Evolutionary conservation across 768 basidiomycete genomes (phyloP), one percentile per base, ranked within the genome.

Genomic region (Macrocybe gigantea): DNA sequence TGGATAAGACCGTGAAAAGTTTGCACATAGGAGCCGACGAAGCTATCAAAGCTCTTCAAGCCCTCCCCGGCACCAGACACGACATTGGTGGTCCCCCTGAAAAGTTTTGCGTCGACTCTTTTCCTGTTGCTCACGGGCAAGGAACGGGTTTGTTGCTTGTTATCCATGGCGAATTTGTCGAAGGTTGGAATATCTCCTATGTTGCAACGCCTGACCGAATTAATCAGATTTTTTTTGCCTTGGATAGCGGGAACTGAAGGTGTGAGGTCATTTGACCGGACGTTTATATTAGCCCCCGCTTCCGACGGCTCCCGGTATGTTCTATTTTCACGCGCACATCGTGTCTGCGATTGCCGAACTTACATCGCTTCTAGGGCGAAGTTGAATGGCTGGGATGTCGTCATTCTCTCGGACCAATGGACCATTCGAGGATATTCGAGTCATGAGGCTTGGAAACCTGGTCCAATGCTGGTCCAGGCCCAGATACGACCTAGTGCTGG

Each of bases 251-350:
- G 55, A 6, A 51, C 81, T 7, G 79, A 80, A 46, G 93, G 93
- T 8, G 68, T 92, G 15, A 80, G 95, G 40, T 95, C 93, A 14
- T 99, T 99, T 65, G 93, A 96, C 62, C 78, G 96, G 49, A 84
- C 90, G 0, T 94, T 98, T 60, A 77, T 98, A 47, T 71, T 99
- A 22, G 82, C 83, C 5, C 86, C 88, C 35, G 85, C 93, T 2
- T 67, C 82, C 22, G 82, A 85, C 44, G 88, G 84, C 29, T 93
- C 94, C 56, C 72, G 83, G 93, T 95, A 65, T 54, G 93, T 77
- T 44, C 39, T 29, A 4, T 35, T 12, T 49, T 33, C 32, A 48
- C 14, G 11, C 34, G 13, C 31, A n/a, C 33, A 37, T 50, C 41
- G 52, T 54, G 49, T 48, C 53, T 47, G 15, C 41, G 39, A 44